A percentile compares a stretch with the other conserved stretches of the same genome.
phyloP scores from a whole-genome alignment of 176 grass and related monocot genomes.

The Microstegium vimineum region DNA sequence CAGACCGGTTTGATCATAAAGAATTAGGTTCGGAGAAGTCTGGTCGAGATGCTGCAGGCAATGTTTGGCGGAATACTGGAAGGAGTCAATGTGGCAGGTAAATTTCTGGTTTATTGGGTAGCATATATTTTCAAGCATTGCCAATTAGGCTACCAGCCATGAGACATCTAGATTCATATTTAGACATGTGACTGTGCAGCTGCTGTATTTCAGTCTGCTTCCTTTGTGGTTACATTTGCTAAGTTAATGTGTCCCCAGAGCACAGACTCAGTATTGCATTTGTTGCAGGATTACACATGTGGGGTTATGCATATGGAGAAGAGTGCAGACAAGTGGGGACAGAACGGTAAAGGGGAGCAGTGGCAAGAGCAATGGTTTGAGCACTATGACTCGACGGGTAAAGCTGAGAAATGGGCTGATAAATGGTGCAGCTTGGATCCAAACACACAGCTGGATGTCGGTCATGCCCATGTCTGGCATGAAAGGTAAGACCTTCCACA shows the following conservation, averaged over 20 bases:
- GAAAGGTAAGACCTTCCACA: constrained; percentile 63
- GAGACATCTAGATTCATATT: not conserved
- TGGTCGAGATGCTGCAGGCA: constrained; percentile 78
- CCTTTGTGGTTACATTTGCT: not conserved
- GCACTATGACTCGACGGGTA: constrained; percentile 72
- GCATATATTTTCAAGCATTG: not conserved
- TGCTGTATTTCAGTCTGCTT: not conserved
- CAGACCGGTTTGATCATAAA: constrained; percentile 85
- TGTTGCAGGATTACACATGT: constrained; percentile 56
- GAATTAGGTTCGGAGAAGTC: constrained; percentile 96
- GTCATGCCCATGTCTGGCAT: constrained; percentile 99
- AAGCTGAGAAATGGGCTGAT: constrained; percentile 88
- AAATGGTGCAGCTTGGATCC: constrained; percentile 98
- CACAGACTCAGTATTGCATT: constrained; percentile 12
- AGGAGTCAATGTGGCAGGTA: constrained; percentile 93
- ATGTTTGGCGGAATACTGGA: constrained; percentile 99
- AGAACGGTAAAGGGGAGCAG: constrained; percentile 76
- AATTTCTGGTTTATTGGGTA: not conserved
- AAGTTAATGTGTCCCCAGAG: not conserved
- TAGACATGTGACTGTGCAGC: not conserved
- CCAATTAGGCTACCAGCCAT: not conserved
- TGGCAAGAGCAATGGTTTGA: constrained; percentile 99
- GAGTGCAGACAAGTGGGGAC: constrained; percentile 96
- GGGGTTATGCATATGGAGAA: constrained; percentile 92
- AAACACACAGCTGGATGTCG: constrained; percentile 68